phyloP scores from a whole-genome alignment of 345 rosid species.

The Luvunga scandens region DNA sequence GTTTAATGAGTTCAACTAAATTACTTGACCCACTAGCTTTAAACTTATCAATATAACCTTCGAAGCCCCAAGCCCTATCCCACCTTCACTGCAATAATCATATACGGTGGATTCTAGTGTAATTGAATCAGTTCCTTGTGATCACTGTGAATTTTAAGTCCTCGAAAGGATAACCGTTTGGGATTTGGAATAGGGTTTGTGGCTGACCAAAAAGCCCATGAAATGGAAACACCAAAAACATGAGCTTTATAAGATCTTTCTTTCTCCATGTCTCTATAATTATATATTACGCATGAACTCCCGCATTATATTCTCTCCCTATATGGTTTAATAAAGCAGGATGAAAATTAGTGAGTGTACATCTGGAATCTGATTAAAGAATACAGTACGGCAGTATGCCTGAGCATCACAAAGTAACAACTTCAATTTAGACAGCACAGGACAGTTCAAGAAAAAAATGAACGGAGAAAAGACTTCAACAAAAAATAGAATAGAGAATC shows the following conservation, averaged over 20 bases:
- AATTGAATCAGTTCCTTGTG: background rate
- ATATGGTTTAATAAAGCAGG: background rate
- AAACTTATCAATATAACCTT: background rate
- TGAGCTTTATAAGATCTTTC: background rate
- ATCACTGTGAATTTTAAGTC: conserved; percentile 6
- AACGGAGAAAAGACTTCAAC: too few relatives aligned
- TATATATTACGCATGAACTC: background rate
- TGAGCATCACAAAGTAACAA: too few relatives aligned
- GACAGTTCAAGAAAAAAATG: too few relatives aligned
- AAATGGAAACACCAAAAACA: conserved; percentile 10
- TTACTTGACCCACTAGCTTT: background rate
- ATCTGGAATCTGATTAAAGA: too few relatives aligned
- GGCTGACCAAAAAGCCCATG: conserved; percentile 14
- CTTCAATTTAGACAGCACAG: too few relatives aligned
- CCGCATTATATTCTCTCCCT: background rate
- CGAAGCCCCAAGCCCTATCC: background rate
- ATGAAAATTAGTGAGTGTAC: too few relatives aligned
- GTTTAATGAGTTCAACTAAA: background rate
- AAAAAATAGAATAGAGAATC: too few relatives aligned
- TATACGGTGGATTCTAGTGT: background rate
- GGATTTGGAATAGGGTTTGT: conserved; percentile 14
- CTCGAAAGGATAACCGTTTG: conserved; percentile 14
- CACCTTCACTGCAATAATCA: background rate
- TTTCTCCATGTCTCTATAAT: background rate
- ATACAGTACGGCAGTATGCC: too few relatives aligned